Evolutionary conservation across 2,329 filamentous ascomycete genomes (phyloP).

Genomic region (Sclerotinia trifoliorum): DNA sequence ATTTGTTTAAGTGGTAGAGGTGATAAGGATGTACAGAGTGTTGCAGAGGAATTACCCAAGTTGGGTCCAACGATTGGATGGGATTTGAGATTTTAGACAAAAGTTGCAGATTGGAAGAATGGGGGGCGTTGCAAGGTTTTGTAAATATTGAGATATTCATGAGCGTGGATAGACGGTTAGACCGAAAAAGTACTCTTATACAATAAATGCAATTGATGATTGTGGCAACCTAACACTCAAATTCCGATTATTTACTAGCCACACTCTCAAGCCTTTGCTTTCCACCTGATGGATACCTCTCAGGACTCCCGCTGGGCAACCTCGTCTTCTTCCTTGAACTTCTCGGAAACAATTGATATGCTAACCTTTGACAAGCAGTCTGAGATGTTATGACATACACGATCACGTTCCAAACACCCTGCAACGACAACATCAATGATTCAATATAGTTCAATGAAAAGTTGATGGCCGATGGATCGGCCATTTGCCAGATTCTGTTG

Average conservation of each 20-base stretch:
- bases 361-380: conserved; percentile 39
- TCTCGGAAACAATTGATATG: conserved; percentile 3
- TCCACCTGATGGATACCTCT: conserved; percentile 15
- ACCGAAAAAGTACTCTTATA: not conserved
- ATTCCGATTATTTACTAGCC: conserved; percentile 17
- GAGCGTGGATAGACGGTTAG: not conserved
- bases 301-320: conserved; percentile 13
- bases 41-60: conserved; percentile 87
- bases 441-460: conserved; percentile 24
- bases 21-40: conserved; percentile 98
- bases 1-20: conserved; percentile 91
- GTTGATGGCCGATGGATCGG: not conserved
- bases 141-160: conserved; percentile 6
- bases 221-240: not conserved
- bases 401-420: conserved; percentile 78
- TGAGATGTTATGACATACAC: conserved; percentile 72
- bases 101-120: not conserved
- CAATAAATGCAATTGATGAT: not conserved
- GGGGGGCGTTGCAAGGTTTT: conserved; percentile 1
- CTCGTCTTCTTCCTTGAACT: conserved; percentile 10
- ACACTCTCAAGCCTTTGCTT: conserved; percentile 24
- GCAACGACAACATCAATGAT: conserved; percentile 44
- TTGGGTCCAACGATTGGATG: conserved; percentile 84
- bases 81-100: conserved; percentile 59
- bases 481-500: conserved; percentile 25